Conservation (phyloP, 768 basidiomycete species). For the Neoboletus brunneissimus region DNA sequence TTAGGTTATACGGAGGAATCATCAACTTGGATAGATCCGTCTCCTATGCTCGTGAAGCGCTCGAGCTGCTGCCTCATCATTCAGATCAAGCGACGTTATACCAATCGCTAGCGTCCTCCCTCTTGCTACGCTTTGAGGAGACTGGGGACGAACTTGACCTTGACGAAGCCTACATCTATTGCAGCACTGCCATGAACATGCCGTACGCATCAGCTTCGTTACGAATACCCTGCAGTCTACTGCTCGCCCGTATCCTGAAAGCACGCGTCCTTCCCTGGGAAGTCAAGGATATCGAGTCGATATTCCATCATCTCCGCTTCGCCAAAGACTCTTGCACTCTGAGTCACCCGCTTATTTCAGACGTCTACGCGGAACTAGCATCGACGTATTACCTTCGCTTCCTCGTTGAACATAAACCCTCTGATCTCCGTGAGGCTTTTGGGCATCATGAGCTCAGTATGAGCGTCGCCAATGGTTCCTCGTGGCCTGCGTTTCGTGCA, state of each 20-base stretch:
- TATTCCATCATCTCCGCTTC: conserved; percentile 24
- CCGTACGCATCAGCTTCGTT: conserved; percentile 5
- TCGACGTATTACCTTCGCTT: conserved; percentile 26
- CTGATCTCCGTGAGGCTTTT: conserved; percentile 25
- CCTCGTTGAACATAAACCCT: conserved; percentile 15
- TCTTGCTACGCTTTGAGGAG: conserved; percentile 25
- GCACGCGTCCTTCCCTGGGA: conserved; percentile 26
- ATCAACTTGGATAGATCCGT: conserved; percentile 29
- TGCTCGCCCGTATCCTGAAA: conserved; percentile 22
- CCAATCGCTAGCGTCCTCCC: conserved; percentile 19
- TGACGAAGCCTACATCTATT: conserved; percentile 23
- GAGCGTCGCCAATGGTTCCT: conserved; percentile 10
- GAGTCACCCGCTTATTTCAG: conserved; percentile 17
- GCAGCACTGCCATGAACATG: conserved; percentile 9
- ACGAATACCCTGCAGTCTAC: conserved; percentile 16
- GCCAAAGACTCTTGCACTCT: conserved; percentile 25
- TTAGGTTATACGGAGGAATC: conserved; percentile 14
- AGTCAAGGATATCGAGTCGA: conserved; percentile 22
- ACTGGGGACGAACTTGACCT: conserved; percentile 28
- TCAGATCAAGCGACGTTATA: conserved; percentile 14
- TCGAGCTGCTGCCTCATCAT: conserved; percentile 21
- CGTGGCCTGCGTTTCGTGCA: conserved; percentile 17
- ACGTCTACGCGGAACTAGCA: conserved; percentile 25
- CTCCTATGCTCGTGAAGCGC: conserved; percentile 20
- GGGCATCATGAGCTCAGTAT: conserved; percentile 26